Conservation (phyloP, 768 basidiomycete species). For the Amanita thiersii region DNA sequence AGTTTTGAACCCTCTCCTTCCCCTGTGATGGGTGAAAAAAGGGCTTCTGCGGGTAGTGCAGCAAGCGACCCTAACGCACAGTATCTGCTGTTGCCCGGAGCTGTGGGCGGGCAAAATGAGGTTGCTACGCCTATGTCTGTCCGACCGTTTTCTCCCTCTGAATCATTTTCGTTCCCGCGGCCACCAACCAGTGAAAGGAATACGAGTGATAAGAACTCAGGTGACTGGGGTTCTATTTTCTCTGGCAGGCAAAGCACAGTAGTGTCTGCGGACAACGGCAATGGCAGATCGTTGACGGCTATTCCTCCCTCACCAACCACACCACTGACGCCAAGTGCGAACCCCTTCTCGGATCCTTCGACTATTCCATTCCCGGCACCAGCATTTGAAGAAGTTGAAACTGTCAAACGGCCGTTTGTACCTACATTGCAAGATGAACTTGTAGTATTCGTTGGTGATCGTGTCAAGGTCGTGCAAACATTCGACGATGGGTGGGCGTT, state of each 20-base stretch:
- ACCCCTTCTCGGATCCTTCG: conserved; percentile 1
- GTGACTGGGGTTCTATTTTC: conserved; percentile 12
- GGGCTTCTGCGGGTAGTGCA: background rate
- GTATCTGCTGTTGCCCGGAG: conserved; percentile 26
- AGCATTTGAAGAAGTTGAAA: conserved; percentile 34
- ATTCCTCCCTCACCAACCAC: background rate
- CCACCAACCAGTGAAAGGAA: conserved; percentile 31
- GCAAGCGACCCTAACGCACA: conserved; percentile 28
- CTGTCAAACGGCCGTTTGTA: conserved; percentile 46
- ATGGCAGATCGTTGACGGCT: background rate
- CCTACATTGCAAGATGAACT: conserved; percentile 57
- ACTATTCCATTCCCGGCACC: conserved; percentile 3
- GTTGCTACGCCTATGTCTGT: conserved; percentile 49
- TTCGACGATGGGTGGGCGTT: conserved; percentile 72
- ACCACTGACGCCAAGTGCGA: background rate
- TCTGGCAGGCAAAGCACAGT: background rate
- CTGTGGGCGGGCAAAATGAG: conserved; percentile 18
- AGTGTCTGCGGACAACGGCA: background rate
- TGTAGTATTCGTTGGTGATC: conserved; percentile 38
- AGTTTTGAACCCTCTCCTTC: conserved; percentile 19
- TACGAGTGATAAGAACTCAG: background rate
- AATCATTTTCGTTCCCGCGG: conserved; percentile 62
- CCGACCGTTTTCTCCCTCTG: conserved; percentile 58
- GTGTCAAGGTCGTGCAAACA: conserved; percentile 40
- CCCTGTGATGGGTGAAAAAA: conserved; percentile 9